Conservation (phyloP, 169 alveolate genomes). For the Blepharisma undulans region DNA sequence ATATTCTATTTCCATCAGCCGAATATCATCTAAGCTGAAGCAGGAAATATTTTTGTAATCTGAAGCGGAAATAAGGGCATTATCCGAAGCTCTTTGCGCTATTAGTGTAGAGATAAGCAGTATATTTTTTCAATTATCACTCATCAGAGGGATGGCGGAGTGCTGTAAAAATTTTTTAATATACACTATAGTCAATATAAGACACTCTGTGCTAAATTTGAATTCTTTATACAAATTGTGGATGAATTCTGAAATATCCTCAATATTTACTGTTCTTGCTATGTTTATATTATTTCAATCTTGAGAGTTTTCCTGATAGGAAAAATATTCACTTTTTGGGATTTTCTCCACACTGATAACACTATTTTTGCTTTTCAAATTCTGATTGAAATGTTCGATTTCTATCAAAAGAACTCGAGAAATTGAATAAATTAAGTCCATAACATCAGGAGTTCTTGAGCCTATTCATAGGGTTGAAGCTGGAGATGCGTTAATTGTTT, state of each 20-base stretch:
- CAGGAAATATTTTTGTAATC: not conserved
- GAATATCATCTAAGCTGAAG: not conserved
- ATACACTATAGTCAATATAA: not conserved
- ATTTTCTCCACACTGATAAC: not conserved
- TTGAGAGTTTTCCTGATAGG: not conserved
- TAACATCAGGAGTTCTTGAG: not conserved
- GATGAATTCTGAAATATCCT: not conserved
- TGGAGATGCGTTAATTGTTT: not conserved
- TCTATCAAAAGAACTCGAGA: not conserved
- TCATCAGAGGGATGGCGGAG: not conserved
- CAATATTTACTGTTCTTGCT: not conserved
- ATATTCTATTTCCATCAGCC: not conserved
- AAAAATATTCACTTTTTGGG: not conserved
- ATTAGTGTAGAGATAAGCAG: not conserved
- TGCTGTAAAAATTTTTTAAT: too few relatives aligned
- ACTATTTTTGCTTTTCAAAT: not conserved
- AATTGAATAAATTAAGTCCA: not conserved
- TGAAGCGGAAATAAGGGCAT: not conserved
- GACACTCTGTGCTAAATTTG: not conserved
- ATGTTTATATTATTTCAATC: not conserved
- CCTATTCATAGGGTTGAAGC: not conserved
- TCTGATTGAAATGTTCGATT: not conserved
- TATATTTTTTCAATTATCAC: not conserved
- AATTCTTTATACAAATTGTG: not conserved
- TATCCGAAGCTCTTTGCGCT: not conserved